Percentiles rank a stretch among this genome's conserved stretches.
Conservation (phyloP, 2,329 filamentous ascomycete genomes). For the Blumeria hordei region DNA sequence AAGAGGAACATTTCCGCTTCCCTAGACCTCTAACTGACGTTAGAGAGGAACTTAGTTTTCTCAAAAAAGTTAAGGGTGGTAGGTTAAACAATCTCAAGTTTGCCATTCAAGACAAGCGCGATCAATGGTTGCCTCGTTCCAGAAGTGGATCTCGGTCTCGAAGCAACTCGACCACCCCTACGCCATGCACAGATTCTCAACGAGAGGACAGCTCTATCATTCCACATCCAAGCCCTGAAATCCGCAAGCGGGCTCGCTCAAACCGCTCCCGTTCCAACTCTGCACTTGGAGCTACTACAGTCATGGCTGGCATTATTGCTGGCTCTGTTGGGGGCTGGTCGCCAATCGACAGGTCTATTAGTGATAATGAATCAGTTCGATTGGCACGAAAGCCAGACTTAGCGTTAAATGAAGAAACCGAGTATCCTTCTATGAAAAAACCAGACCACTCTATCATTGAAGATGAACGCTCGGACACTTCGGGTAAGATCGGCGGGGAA, state of each 20-base stretch:
- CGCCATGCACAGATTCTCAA: conserved; percentile 26
- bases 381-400: conserved; percentile 4
- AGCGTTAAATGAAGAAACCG: no score
- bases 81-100: conserved; percentile 64
- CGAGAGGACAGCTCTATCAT: conserved; percentile 25
- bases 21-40: conserved; percentile 51
- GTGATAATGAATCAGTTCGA: conserved; percentile 11
- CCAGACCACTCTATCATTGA: no score
- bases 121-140: conserved; percentile 37
- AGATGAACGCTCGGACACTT: no score
- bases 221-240: conserved; percentile 25
- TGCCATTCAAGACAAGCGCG: conserved; percentile 49
- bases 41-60: conserved; percentile 56
- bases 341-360: conserved; percentile 34
- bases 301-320: conserved; percentile 66
- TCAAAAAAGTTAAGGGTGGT: conserved; percentile 59
- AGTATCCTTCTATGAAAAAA: no score
- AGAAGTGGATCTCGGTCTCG: conserved; percentile 38
- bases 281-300: conserved; percentile 47
- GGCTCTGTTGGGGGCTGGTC: conserved; percentile 59
- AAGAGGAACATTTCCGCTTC: conserved; percentile 40
- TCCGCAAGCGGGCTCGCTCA: conserved; percentile 40
- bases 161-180: conserved; percentile 41
- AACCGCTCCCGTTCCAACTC: conserved; percentile 40
- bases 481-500: no score